These are phyloP conservation scores for Leishmania tarentolae DNA, from an alignment of 208 protist species.

Conservation along the genomic window DNA sequence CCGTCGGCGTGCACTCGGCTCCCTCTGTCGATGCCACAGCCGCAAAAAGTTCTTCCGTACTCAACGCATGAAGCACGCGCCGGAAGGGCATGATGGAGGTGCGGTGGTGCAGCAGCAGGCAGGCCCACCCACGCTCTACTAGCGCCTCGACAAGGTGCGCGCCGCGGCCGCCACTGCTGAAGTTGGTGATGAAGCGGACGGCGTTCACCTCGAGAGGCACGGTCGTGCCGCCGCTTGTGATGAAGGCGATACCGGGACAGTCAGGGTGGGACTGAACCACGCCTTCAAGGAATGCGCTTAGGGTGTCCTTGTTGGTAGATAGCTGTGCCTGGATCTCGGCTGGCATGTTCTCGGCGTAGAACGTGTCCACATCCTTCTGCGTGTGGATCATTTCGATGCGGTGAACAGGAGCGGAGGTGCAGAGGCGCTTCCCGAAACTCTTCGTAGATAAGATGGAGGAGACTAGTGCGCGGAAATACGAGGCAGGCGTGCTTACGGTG, in stretches of 20 bases:
- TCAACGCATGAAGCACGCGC: conserved; percentile 47
- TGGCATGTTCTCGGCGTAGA: conserved; percentile 69
- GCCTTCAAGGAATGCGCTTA: conserved; percentile 37
- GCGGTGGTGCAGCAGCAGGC: conserved; percentile 70
- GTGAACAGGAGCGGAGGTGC: not conserved
- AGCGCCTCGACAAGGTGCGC: conserved; percentile 69
- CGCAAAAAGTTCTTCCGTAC: conserved; percentile 54
- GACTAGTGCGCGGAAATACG: not conserved
- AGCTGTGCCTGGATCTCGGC: conserved; percentile 26
- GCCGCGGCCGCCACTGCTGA: conserved; percentile 81
- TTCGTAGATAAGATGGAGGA: not conserved
- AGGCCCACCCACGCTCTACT: conserved; percentile 67
- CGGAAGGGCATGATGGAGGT: conserved; percentile 61
- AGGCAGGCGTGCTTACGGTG: not conserved
- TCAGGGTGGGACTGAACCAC: conserved; percentile 11
- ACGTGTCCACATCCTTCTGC: conserved; percentile 33
- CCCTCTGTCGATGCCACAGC: conserved; percentile 3
- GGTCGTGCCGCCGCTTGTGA: conserved; percentile 81
- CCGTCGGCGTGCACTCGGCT: not conserved
- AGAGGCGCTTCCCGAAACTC: not conserved
- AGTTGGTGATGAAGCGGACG: conserved; percentile 87
- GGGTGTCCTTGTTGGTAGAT: conserved; percentile 27
- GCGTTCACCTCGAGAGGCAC: conserved; percentile 85
- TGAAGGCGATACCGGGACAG: conserved; percentile 64
- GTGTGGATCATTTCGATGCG: conserved; percentile 6